These are phyloP conservation scores for Paramecium caudatum DNA, from an alignment of 73 alveolate genomes.

Conservation along the genomic window DNA sequence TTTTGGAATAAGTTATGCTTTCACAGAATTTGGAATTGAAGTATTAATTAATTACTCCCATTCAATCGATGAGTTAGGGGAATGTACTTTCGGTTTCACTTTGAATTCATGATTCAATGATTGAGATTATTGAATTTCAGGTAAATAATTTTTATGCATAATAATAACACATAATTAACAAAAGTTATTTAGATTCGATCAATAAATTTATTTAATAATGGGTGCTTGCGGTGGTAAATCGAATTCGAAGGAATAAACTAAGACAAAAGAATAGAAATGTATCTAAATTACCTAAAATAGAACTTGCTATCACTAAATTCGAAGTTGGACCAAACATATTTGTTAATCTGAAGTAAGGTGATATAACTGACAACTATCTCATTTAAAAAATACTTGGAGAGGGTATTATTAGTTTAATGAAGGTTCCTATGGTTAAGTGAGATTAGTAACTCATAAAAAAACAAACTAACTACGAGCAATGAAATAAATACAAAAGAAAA, in stretches of 20 bases:
- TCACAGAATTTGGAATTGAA: slow-evolving; percentile 53
- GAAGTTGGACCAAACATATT: slow-evolving; percentile 59
- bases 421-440: slow-evolving; percentile 67
- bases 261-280: slow-evolving; percentile 47
- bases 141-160: slow-evolving; percentile 50
- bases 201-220: slow-evolving; percentile 55
- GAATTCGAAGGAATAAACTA: not conserved
- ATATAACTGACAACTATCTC: slow-evolving; percentile 20
- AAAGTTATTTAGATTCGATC: slow-evolving; percentile 39
- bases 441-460: slow-evolving; percentile 47
- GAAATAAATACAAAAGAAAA: slow-evolving; percentile 44
- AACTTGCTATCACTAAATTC: slow-evolving; percentile 16
- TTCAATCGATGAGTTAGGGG: slow-evolving; percentile 37
- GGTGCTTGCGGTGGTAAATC: slow-evolving; percentile 66
- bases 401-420: not conserved
- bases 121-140: slow-evolving; percentile 50
- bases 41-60: slow-evolving; percentile 65
- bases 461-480: slow-evolving; percentile 13
- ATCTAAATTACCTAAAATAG: not conserved
- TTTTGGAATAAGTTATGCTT: slow-evolving; percentile 20
- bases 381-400: slow-evolving; percentile 50
- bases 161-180: not conserved
- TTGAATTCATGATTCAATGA: not conserved
- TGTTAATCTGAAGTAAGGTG: slow-evolving; percentile 48
- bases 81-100: not conserved